These are phyloP conservation scores for Helicostylum pulchrum DNA, from an alignment of 192 early-diverging fungal genomes.

Conservation along the genomic window DNA sequence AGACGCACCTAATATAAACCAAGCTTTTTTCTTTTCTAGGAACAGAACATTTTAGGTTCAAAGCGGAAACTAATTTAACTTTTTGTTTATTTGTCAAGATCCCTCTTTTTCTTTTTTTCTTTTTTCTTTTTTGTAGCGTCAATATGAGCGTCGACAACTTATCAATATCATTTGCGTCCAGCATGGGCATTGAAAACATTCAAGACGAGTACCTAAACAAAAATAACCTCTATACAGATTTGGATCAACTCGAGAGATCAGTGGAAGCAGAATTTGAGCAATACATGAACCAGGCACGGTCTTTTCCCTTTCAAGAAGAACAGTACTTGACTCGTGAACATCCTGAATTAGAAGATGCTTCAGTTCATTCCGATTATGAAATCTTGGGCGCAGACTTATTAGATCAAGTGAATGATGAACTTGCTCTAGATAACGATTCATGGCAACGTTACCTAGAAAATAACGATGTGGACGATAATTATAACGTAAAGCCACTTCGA, in stretches of 20 bases:
- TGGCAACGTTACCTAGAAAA: neutral
- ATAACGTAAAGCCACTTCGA: constrained; percentile 9
- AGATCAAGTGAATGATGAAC: neutral
- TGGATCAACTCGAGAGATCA: neutral
- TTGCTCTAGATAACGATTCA: neutral
- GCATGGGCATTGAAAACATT: neutral
- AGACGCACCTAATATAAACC: too few relatives aligned
- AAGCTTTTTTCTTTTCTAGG: too few relatives aligned
- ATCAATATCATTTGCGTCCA: neutral
- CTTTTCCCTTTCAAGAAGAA: neutral
- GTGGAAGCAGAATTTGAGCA: neutral
- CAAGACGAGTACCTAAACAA: neutral
- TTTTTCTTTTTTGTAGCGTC: too few relatives aligned
- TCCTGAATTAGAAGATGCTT: neutral
- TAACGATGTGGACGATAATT: constrained; percentile 6
- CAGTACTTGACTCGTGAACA: neutral
- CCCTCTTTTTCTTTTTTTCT: too few relatives aligned
- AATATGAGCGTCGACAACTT: neutral
- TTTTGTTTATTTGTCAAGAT: too few relatives aligned
- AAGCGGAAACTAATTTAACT: too few relatives aligned
- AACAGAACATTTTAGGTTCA: too few relatives aligned
- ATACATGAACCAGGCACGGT: neutral
- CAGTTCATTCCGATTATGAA: constrained; percentile 5
- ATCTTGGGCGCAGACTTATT: constrained; percentile 5
- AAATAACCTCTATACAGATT: neutral